phyloP scores from a whole-genome alignment of 768 basidiomycete species.

The Naganishia vishniacii region DNA sequence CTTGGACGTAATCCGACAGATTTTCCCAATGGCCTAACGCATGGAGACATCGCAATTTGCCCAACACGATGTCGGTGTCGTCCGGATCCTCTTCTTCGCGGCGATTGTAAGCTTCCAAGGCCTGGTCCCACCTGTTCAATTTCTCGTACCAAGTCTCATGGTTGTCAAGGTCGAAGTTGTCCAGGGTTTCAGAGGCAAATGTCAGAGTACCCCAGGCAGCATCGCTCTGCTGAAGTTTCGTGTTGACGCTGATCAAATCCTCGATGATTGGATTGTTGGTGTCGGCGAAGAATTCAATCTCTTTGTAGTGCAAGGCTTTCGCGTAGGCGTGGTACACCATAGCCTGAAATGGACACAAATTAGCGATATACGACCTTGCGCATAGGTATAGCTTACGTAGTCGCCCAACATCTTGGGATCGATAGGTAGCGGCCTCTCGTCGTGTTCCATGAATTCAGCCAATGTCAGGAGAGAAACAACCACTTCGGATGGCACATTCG shows the following conservation, averaged over 20 bases:
- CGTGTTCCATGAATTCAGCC: constrained; percentile 98
- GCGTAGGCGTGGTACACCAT: constrained; percentile 90
- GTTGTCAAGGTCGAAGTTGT: constrained; percentile 63
- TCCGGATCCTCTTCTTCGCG: constrained; percentile 64
- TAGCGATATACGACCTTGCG: constrained; percentile 16
- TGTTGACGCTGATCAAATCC: constrained; percentile 91
- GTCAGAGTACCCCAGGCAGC: constrained; percentile 95
- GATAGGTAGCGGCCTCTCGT: constrained; percentile 90
- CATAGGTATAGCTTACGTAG: constrained; percentile 51
- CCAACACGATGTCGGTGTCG: constrained; percentile 64
- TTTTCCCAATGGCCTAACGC: constrained; percentile 97
- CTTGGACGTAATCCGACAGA: constrained; percentile 75
- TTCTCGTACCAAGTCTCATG: constrained; percentile 99
- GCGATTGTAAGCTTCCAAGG: constrained; percentile 74
- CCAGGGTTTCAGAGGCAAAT: constrained; percentile 78
- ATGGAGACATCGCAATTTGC: constrained; percentile 90
- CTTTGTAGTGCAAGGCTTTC: constrained; percentile 97
- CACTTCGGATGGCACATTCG: constrained; percentile 73
- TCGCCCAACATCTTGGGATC: constrained; percentile 88
- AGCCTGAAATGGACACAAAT: constrained; percentile 52
- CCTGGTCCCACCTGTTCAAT: constrained; percentile 92
- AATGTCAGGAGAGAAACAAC: constrained; percentile 86
- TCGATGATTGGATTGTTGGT: constrained; percentile 83
- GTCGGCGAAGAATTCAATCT: constrained; percentile 90
- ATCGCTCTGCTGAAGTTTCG: constrained; percentile 90